A percentile compares a stretch with the other conserved stretches of the same genome.
These are phyloP conservation scores for Lentithecium fluviatile DNA, from an alignment of 495 filamentous ascomycete species.

Conservation along the genomic window DNA sequence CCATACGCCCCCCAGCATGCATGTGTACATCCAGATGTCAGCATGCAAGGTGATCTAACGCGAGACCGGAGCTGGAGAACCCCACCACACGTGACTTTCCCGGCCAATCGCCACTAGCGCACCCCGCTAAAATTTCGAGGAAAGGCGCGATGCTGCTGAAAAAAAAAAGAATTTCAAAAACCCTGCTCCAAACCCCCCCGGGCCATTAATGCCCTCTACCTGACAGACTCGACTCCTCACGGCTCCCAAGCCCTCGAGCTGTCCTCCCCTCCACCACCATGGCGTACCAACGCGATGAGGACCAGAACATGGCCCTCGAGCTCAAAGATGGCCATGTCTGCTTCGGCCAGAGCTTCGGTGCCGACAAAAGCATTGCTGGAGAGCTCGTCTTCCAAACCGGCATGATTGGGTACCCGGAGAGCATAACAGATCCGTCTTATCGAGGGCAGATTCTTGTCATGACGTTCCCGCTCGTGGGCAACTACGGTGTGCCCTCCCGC, in stretches of 20 bases:
- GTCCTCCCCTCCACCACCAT: constrained; percentile 19
- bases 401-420: constrained; percentile 98
- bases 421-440: constrained; percentile 89
- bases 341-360: constrained; percentile 93
- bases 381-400: constrained; percentile 99
- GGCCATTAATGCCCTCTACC: too few relatives aligned
- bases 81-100: background rate
- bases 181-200: too few relatives aligned
- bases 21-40: too few relatives aligned
- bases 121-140: background rate
- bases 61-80: background rate
- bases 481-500: constrained; percentile 88
- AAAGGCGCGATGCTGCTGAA: background rate
- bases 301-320: constrained; percentile 66
- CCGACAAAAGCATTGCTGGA: constrained; percentile 84
- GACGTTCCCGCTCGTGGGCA: constrained; percentile 86
- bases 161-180: too few relatives aligned
- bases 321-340: constrained; percentile 85
- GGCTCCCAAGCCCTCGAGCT: constrained; percentile 19
- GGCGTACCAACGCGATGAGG: constrained; percentile 17
- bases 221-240: constrained; percentile 15
- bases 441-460: constrained; percentile 88
- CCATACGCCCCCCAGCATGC: too few relatives aligned
- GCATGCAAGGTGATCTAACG: background rate
- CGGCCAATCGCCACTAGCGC: background rate